Conservation (phyloP, 2,329 filamentous ascomycete species). For the Coleophoma eucalyptorum region DNA sequence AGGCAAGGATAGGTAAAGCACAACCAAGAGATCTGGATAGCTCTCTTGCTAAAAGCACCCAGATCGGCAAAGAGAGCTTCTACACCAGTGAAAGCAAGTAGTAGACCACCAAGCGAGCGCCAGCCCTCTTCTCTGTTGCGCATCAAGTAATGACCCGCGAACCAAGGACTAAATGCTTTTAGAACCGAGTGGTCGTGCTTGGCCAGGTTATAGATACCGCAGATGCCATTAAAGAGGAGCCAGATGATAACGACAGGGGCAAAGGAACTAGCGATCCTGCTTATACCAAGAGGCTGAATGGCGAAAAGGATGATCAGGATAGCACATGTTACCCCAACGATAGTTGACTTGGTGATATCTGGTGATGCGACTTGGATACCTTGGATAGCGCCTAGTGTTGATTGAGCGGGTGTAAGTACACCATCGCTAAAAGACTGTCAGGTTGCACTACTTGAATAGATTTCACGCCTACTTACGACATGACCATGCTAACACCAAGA, state of each 20-base stretch:
- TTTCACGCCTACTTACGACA: conserved; percentile 32
- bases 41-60: conserved; percentile 66
- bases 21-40: conserved; percentile 73
- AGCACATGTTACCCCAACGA: conserved; percentile 61
- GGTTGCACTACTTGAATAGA: neutral
- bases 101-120: conserved; percentile 64
- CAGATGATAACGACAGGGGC: conserved; percentile 66
- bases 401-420: conserved; percentile 66
- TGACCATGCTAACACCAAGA: conserved; percentile 64
- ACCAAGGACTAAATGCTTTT: conserved; percentile 54
- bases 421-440: conserved; percentile 40
- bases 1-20: conserved; percentile 65
- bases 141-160: conserved; percentile 56
- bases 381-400: conserved; percentile 66
- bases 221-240: conserved; percentile 58
- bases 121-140: conserved; percentile 58
- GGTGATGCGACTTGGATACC: conserved; percentile 55
- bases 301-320: conserved; percentile 62
- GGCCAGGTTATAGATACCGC: conserved; percentile 60
- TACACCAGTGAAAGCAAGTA: conserved; percentile 74
- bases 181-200: conserved; percentile 49
- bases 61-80: conserved; percentile 77
- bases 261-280: conserved; percentile 55
- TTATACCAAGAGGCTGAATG: conserved; percentile 62
- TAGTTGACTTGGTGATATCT: conserved; percentile 49